Evolutionary conservation across 2,329 filamentous ascomycete species (phyloP), one percentile per base, ranked within the genome.

Genomic region (Bipolaris zeicola): DNA sequence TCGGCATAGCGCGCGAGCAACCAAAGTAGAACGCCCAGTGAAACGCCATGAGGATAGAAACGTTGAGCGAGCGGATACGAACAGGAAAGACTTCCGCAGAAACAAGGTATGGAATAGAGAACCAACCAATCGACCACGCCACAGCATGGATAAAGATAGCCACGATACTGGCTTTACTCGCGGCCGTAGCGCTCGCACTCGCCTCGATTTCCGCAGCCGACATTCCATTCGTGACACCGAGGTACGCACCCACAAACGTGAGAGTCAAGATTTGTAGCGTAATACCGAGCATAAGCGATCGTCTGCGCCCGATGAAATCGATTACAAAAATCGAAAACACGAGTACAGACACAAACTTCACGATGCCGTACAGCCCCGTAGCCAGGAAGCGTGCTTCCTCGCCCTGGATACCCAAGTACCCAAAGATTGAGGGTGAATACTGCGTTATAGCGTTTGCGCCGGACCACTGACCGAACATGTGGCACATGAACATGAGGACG

Each of bases 11-110:
- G 10, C 39, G 39, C 13, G 39, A 42, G 11, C 39, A 43, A 13
- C 39, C 39, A 28, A 43, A 43, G 22, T 43, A 43, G 14, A 43
- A 43, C 22, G 22, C 22, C 39, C 39, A 43, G 39, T 43, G 39
- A n/a, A 43, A 43, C n/a, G 39, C 39, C 39, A 43, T 43, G 39
- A 43, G 39, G 14, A 43, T 43, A n/a, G 39, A 43, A 6, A 43
- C 39, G 22, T 43, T 43, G 22, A 43, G 39, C 11, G 39, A 43
- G 22, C 39, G 39, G n/a, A 43, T 43, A 8, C 39, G 39, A 14
- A 43, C 22, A 10, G 39, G 39, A 28, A 43, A 43, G 22, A 43
- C 39, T 16, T 43, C 39, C 14, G 39, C 39, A 16, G 39, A 43
- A 11, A 43, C 39, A 14, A 43, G 39, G 16, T 43, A 43, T 7